phyloP scores from a whole-genome alignment of 352 stramenopile species.

The Phytophthora vignae region DNA sequence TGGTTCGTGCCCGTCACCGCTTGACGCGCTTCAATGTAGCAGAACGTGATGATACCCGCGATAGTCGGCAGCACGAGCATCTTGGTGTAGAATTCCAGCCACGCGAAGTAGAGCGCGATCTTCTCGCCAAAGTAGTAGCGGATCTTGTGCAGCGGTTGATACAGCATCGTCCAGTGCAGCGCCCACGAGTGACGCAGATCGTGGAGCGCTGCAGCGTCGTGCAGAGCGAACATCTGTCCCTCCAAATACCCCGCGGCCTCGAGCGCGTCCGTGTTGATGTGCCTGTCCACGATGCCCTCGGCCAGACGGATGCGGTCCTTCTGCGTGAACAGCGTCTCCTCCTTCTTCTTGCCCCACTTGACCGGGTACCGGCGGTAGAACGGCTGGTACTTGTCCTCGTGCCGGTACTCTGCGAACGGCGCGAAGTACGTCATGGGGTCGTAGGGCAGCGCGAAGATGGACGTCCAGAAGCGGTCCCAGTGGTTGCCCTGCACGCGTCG shows the following conservation, averaged over 20 bases:
- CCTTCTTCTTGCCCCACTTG: constrained; percentile 69
- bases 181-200: constrained; percentile 84
- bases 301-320: constrained; percentile 85
- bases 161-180: constrained; percentile 74
- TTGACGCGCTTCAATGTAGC: constrained; percentile 57
- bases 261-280: constrained; percentile 81
- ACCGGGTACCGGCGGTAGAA: constrained; percentile 87
- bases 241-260: constrained; percentile 61
- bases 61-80: constrained; percentile 88
- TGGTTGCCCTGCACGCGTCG: constrained; percentile 29
- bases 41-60: constrained; percentile 81
- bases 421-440: constrained; percentile 86
- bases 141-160: constrained; percentile 90
- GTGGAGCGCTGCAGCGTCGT: constrained; percentile 74
- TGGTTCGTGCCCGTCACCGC: constrained; percentile 51
- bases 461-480: constrained; percentile 56
- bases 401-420: constrained; percentile 79
- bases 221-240: constrained; percentile 88
- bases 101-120: constrained; percentile 93
- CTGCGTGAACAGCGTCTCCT: constrained; percentile 83
- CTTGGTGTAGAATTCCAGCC: constrained; percentile 94
- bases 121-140: constrained; percentile 93
- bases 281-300: constrained; percentile 71
- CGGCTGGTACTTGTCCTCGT: constrained; percentile 74
- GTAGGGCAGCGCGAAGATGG: constrained; percentile 71